These are phyloP conservation scores for Pythium monospermum DNA, from an alignment of 352 stramenopile species.

Conservation along the genomic window DNA sequence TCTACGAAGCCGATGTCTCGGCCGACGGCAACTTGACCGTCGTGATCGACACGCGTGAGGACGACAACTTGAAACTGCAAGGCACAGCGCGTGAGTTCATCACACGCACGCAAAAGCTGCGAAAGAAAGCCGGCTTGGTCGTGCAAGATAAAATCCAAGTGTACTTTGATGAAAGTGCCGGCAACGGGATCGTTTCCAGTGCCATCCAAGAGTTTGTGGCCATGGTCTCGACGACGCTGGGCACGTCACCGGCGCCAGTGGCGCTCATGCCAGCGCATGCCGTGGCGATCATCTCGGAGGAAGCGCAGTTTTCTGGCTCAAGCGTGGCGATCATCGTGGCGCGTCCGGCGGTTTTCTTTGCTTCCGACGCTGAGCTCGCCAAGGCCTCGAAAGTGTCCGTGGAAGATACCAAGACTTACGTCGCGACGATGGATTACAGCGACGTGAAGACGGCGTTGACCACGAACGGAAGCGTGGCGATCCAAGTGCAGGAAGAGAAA, in stretches of 20 bases:
- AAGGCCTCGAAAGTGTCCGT: slow-evolving; percentile 37
- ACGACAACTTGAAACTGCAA: slow-evolving; percentile 93
- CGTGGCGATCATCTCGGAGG: slow-evolving; percentile 68
- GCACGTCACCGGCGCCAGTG: slow-evolving; percentile 53
- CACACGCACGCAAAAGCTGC: slow-evolving; percentile 97
- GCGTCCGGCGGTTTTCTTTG: slow-evolving; percentile 73
- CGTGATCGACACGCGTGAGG: slow-evolving; percentile 93
- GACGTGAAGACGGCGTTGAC: slow-evolving; percentile 62
- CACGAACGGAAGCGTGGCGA: slow-evolving; percentile 28
- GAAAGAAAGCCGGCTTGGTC: slow-evolving; percentile 95
- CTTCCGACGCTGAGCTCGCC: slow-evolving; percentile 34
- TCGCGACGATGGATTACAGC: slow-evolving; percentile 77
- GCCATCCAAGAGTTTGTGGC: slow-evolving; percentile 54
- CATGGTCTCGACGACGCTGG: slow-evolving; percentile 54
- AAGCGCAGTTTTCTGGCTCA: slow-evolving; percentile 67
- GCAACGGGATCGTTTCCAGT: slow-evolving; percentile 47
- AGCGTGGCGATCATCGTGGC: slow-evolving; percentile 58
- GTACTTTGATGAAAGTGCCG: slow-evolving; percentile 87
- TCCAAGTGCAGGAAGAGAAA: slow-evolving; percentile 36
- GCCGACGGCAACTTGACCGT: slow-evolving; percentile 91
- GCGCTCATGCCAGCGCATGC: slow-evolving; percentile 52
- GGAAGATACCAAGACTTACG: slow-evolving; percentile 53
- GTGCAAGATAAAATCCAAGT: slow-evolving; percentile 96
- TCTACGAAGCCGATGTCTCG: slow-evolving; percentile 90
- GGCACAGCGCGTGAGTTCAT: slow-evolving; percentile 95